Evolutionary conservation across 352 stramenopile species (phyloP).

Genomic region (Saprolegnia parasitica): DNA sequence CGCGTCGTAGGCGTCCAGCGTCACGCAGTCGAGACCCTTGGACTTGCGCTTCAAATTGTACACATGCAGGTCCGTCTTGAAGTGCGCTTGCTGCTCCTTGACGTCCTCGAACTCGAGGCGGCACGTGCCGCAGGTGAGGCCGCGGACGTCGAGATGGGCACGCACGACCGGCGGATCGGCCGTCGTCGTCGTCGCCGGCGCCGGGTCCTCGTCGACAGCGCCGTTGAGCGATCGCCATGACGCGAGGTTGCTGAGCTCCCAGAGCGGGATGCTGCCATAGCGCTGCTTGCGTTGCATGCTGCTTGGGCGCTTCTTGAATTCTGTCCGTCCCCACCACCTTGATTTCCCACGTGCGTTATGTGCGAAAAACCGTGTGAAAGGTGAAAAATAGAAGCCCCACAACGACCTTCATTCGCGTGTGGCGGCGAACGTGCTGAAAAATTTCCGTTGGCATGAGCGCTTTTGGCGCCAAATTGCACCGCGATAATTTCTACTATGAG

Average conservation of each 20-base stretch:
- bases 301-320: neutral
- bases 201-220: neutral
- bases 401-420: slow-evolving; percentile 9
- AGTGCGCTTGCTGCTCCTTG: slow-evolving; percentile 80
- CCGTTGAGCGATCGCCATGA: slow-evolving; percentile 23
- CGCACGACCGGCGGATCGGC: neutral
- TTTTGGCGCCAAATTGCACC: too few species aligned
- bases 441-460: too few species aligned
- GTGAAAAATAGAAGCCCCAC: neutral
- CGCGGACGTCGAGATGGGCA: slow-evolving; percentile 17
- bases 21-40: slow-evolving; percentile 38
- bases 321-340: neutral
- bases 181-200: neutral
- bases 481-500: too few species aligned
- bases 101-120: slow-evolving; percentile 58
- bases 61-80: slow-evolving; percentile 78
- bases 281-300: slow-evolving; percentile 10
- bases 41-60: slow-evolving; percentile 75
- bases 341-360: neutral
- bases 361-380: too few species aligned
- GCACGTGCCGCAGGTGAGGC: slow-evolving; percentile 70
- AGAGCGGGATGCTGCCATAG: slow-evolving; percentile 28
- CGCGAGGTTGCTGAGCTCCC: slow-evolving; percentile 11
- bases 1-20: slow-evolving; percentile 40
- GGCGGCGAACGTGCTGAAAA: too few species aligned